Evolutionary conservation across 306 rosid genomes (phyloP).

Genomic region (Glycine latifolia): DNA sequence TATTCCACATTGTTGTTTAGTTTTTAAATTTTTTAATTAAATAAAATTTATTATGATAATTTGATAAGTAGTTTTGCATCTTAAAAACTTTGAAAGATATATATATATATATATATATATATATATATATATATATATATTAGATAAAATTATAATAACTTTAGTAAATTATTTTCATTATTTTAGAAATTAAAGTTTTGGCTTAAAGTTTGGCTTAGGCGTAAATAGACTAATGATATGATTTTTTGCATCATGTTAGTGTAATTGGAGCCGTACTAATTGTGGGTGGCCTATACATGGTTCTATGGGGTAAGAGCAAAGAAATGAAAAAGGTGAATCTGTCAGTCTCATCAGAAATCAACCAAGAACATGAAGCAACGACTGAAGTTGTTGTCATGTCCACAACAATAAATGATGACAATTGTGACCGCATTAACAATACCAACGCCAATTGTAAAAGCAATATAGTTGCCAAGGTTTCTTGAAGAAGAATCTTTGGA

Average conservation of each 20-base stretch:
- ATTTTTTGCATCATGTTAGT: slow-evolving; percentile 9
- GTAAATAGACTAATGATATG: slow-evolving; percentile 3
- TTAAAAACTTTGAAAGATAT: not conserved
- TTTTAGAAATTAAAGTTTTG: not conserved
- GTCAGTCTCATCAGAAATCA: slow-evolving; percentile 11
- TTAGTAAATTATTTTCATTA: too few species aligned
- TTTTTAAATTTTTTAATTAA: not conserved
- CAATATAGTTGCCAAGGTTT: not conserved
- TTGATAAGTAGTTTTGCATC: not conserved
- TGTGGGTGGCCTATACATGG: slow-evolving; percentile 35
- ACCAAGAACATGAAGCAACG: not conserved
- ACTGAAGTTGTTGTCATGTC: slow-evolving; percentile 11
- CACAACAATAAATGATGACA: not conserved
- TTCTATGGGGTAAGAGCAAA: slow-evolving; percentile 46
- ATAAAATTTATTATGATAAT: not conserved
- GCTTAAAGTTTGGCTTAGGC: not conserved
- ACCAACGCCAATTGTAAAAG: not conserved
- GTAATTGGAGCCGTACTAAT: slow-evolving; percentile 33
- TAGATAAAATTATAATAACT: not conserved
- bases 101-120: not conserved
- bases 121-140: not conserved
- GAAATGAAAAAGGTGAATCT: slow-evolving; percentile 1
- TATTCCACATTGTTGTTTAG: not conserved
- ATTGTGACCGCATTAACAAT: not conserved
- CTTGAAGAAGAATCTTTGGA: not conserved